These are phyloP conservation scores for Populus deltoides DNA, from an alignment of 345 rosid species.

Conservation along the genomic window DNA sequence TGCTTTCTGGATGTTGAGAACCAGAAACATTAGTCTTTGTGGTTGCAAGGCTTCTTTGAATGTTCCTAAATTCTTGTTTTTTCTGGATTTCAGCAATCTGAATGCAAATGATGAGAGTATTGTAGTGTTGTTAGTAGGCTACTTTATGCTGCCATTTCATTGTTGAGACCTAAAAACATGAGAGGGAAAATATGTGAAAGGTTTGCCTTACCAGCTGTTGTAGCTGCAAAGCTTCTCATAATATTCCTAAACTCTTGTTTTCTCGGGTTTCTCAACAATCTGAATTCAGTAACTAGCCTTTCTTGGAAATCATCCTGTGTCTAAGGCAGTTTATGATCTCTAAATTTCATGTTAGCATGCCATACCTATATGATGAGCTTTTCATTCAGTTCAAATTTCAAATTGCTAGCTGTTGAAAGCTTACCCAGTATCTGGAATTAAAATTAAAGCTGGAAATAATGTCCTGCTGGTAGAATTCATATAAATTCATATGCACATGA, in stretches of 20 bases:
- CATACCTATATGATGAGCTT: not conserved
- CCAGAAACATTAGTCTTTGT: not conserved
- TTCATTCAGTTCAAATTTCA: not conserved
- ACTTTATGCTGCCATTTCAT: too few species aligned
- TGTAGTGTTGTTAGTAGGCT: too few species aligned
- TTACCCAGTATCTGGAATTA: not conserved
- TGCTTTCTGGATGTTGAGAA: not conserved
- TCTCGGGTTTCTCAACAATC: slow-evolving; percentile 10
- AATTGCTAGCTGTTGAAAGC: not conserved
- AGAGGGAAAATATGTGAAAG: not conserved
- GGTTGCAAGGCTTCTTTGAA: too few species aligned
- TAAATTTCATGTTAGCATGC: not conserved
- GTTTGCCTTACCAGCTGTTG: not conserved
- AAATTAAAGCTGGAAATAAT: not conserved
- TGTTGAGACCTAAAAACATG: not conserved
- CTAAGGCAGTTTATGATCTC: not conserved
- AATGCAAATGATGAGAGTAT: too few species aligned
- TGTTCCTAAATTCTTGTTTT: too few species aligned
- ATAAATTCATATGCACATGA: not conserved
- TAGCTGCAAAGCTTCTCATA: not conserved
- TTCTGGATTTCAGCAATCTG: too few species aligned
- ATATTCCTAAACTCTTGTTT: not conserved
- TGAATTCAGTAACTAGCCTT: not conserved
- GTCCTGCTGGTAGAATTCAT: not conserved
- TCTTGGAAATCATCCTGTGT: not conserved